Conservation (phyloP, 208 protist species). For the Tetramitus jugosus region DNA sequence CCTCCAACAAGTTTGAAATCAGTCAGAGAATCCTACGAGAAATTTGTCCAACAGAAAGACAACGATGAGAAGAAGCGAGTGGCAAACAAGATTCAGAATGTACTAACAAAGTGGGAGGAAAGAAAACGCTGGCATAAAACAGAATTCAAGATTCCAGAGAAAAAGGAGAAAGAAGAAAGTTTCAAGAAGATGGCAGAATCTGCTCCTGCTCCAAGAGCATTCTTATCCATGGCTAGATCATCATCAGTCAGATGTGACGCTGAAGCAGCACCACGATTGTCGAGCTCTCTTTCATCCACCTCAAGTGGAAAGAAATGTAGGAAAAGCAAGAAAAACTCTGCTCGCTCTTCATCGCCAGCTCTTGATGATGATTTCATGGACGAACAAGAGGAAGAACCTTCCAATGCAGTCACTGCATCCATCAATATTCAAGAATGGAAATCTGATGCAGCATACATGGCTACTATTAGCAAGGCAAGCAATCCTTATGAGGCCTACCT, state of each 20-base stretch:
- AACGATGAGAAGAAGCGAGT: background rate
- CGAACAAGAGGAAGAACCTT: background rate
- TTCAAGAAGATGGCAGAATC: background rate
- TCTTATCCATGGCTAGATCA: background rate
- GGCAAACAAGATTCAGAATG: background rate
- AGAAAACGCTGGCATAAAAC: background rate
- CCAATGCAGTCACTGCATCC: background rate
- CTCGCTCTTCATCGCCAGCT: too few relatives aligned
- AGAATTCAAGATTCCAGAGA: too few relatives aligned
- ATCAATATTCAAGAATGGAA: background rate
- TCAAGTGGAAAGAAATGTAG: too few relatives aligned
- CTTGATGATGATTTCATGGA: background rate
- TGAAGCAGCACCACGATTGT: too few relatives aligned
- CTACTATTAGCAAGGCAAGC: background rate
- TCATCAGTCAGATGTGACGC: slow-evolving; percentile 5
- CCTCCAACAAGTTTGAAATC: background rate
- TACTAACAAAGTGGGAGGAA: background rate
- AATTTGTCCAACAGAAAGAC: background rate
- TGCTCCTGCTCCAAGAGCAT: background rate
- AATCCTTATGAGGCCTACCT: background rate
- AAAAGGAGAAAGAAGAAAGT: background rate
- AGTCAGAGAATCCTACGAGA: background rate
- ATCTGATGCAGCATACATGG: background rate
- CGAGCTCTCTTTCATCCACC: too few relatives aligned
- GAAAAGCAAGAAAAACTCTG: too few relatives aligned